Base-by-base conservation (phyloP, 139 green algal genomes). In the Limnomonas spitsbergensis region DNA sequence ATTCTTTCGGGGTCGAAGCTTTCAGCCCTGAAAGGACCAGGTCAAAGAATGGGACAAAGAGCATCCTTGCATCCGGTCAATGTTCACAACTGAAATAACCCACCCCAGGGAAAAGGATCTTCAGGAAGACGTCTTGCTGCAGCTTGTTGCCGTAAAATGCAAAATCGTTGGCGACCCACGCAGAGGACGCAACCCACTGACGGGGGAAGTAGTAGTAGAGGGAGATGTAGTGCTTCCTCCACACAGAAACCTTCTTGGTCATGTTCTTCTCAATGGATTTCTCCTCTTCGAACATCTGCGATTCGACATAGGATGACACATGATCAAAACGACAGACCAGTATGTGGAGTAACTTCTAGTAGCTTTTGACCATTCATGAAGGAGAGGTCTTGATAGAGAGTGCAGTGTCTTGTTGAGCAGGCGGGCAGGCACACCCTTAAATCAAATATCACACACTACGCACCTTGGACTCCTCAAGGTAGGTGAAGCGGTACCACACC, bases 81-180 rank as follows among this genome's bases (percentile, higher is more conserved):
- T 14, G 14, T 61, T 61, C 47, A 61, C 14, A 20, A 61, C 14
- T 14, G 20, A 61, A 61, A 29, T 61, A 61, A 47, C 81, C 54
- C 47, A 82, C 81, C 27, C 34, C 66, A 1, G 83, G 83, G 69
- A 80, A 86, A 47, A 89, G 77, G 34, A 87, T 73, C 2, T 66
- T 39, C 26, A 93, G 88, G 83, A 93, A 93, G 0, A 78, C 38
- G 24, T 40, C 76, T 75, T 94, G 85, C 78, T 90, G 88, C 1
- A 94, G 80, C 84, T 95, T 95, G 85, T 93, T 93, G 53, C 91
- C 81, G 32, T 93, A 94, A 77, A 90, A 92, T 42, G 86, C 82
- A 69, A 92, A 90, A 68, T 92, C 82, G 47, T 76, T 81, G 42
- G 40, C 40, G 29, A 81, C 56, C 77, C 77, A 81, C 1, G 67